Conservation (phyloP, 805 yeast species). For the Candida taoyuanica region DNA sequence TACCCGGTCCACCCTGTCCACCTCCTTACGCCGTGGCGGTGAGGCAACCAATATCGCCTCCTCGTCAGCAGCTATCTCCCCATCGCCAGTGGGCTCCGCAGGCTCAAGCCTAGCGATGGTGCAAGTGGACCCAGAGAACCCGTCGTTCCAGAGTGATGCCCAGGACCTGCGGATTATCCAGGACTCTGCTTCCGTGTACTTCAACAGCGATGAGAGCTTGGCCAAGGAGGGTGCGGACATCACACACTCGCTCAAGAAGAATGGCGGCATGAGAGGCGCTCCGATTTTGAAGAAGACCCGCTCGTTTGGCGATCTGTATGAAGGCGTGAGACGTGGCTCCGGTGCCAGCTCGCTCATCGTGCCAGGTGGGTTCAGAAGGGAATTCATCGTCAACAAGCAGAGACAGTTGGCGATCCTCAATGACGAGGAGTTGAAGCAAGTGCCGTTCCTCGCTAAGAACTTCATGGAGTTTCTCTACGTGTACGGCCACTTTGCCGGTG, state of each 20-base stretch:
- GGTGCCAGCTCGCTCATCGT: conserved; percentile 64
- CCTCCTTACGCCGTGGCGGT: no score
- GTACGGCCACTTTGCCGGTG: conserved; percentile 87
- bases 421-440: conserved; percentile 29
- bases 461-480: conserved; percentile 73
- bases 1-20: no score
- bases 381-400: conserved; percentile 45
- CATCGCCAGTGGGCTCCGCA: conserved; percentile 10
- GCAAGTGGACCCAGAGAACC: conserved; percentile 19
- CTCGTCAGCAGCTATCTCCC: conserved; percentile 1
- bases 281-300: conserved; percentile 16
- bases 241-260: conserved; percentile 20
- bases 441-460: conserved; percentile 59
- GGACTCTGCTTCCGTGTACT: conserved; percentile 13
- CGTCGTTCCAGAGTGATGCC: conserved; percentile 14
- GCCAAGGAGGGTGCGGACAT: conserved; percentile 26
- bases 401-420: conserved; percentile 18
- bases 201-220: conserved; percentile 16
- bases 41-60: no score
- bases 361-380: conserved; percentile 82
- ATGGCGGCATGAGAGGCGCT: conserved; percentile 6
- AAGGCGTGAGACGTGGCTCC: conserved; percentile 47
- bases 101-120: conserved; percentile 13
- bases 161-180: conserved; percentile 14
- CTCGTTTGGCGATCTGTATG: conserved; percentile 20